phyloP scores from a whole-genome alignment of 2,329 filamentous ascomycete genomes.

The Pezicula carpinea region DNA sequence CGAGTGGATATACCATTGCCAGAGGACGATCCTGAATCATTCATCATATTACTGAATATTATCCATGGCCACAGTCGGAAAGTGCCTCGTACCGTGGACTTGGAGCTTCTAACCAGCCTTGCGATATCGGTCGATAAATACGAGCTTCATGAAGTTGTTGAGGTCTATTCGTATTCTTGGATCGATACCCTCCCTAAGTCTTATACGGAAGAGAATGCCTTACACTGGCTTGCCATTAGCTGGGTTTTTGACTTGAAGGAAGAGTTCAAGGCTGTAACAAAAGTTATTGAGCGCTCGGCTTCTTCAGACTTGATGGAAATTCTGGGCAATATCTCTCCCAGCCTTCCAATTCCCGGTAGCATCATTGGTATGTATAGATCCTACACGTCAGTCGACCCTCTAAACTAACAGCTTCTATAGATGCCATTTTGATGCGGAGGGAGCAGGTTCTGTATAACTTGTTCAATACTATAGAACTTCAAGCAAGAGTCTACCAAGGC shows the following conservation, averaged over 20 bases:
- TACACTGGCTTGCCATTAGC: neutral
- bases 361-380: too few species aligned
- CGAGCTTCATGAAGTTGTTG: slow-evolving; percentile 2
- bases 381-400: too few species aligned
- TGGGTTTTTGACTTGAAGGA: neutral
- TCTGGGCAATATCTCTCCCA: too few species aligned
- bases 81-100: slow-evolving; percentile 18
- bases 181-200: neutral
- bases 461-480: too few species aligned
- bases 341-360: too few species aligned
- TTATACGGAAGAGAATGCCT: neutral
- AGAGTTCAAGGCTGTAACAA: neutral
- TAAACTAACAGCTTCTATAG: too few species aligned
- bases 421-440: too few species aligned
- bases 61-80: slow-evolving; percentile 23
- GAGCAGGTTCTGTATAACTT: too few species aligned
- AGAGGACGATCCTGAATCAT: slow-evolving; percentile 25
- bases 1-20: slow-evolving; percentile 20
- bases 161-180: slow-evolving; percentile 3
- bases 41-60: slow-evolving; percentile 26
- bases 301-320: too few species aligned
- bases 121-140: slow-evolving; percentile 24
- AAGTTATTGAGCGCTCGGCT: neutral
- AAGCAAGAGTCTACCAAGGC: too few species aligned
- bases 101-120: slow-evolving; percentile 22